Conservation (phyloP, 352 stramenopile genomes). For the Phytophthora kernoviae region DNA sequence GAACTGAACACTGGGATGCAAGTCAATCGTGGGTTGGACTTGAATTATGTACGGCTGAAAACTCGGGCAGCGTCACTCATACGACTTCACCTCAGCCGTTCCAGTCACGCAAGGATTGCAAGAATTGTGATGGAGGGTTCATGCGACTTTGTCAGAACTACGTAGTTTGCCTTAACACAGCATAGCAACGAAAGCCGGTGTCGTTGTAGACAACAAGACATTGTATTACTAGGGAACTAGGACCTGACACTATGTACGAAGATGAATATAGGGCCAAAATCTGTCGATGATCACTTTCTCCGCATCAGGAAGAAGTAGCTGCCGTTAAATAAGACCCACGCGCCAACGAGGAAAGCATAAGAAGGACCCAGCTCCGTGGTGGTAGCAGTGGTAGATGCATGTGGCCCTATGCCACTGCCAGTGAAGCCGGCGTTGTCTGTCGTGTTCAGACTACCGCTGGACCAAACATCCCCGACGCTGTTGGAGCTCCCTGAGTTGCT, state of each 20-base stretch:
- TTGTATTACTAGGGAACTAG: slow-evolving; percentile 29
- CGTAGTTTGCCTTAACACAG: too few relatives aligned
- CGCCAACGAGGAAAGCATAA: slow-evolving; percentile 42
- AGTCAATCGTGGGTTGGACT: too few relatives aligned
- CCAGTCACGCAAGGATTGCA: too few relatives aligned
- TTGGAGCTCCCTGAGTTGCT: slow-evolving; percentile 15
- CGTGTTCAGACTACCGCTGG: slow-evolving; percentile 21
- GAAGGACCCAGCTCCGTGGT: slow-evolving; percentile 40
- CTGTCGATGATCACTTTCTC: slow-evolving; percentile 37
- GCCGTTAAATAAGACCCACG: slow-evolving; percentile 54
- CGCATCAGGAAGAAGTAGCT: slow-evolving; percentile 56
- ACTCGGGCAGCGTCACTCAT: too few relatives aligned
- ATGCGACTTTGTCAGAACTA: too few relatives aligned
- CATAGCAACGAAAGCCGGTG: too few relatives aligned
- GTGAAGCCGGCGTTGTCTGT: slow-evolving; percentile 30
- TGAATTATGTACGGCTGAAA: too few relatives aligned
- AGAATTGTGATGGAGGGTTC: too few relatives aligned
- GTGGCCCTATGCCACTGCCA: slow-evolving; percentile 21
- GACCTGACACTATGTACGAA: slow-evolving; percentile 28
- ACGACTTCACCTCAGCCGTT: too few relatives aligned
- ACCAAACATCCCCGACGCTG: slow-evolving; percentile 15
- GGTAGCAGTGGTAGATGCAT: slow-evolving; percentile 33
- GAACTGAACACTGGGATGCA: too few relatives aligned
- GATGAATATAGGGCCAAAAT: slow-evolving; percentile 27
- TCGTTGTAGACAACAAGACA: slow-evolving; percentile 15